Evolutionary conservation across 1,284 basidiomycete species (phyloP), one percentile per base, ranked within the genome.

Genomic region (Heliocybe sulcata): DNA sequence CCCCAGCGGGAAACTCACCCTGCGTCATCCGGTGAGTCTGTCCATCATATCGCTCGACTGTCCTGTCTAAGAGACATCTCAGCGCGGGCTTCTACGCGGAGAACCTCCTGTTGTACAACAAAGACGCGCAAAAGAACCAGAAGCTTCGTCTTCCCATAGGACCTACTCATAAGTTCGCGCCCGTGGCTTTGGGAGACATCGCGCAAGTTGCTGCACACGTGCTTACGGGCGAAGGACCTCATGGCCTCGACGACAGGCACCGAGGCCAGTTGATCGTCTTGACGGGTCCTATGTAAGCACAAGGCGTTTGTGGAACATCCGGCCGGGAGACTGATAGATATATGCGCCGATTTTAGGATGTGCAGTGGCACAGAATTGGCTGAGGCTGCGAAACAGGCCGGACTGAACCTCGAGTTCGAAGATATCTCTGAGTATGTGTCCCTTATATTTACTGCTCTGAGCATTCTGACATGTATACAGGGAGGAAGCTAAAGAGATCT

Each of bases 81-180:
- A 52, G 51, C 23, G 60, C 60, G 2, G 60, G 61, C 8, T 61
- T 62, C 56, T 62, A 63, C 45, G 56, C 59, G 16, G 61, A 65
- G 58, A 62, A 62, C 55, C 56, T 64, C 19, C 57, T 65, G 23
- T 56, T 63, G 12, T 64, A 63, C 55, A 59, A 56, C 45, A 63
- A 65, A 55, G 58, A 64, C 45, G 64, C 59, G 20, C 60, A 61
- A 53, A 58, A 60, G 27, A 58, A 60, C 51, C 59, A 60, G 2
- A 59, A 58, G 50, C 56, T 63, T 1, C 60, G 56, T 10, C 52
- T 64, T 9, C 60, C 61, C 2, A 60, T 64, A 25, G 60, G 59
- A 54, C 53, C 56, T 14, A 55, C 58, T 35, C 57, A 60, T 52
- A 60, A 61, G 54, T 61, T 65, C 47, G 61, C 64, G 9, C 62